These are phyloP conservation scores for Trypanosoma grayi DNA, from an alignment of 208 protist genomes.

Conservation along the genomic window DNA sequence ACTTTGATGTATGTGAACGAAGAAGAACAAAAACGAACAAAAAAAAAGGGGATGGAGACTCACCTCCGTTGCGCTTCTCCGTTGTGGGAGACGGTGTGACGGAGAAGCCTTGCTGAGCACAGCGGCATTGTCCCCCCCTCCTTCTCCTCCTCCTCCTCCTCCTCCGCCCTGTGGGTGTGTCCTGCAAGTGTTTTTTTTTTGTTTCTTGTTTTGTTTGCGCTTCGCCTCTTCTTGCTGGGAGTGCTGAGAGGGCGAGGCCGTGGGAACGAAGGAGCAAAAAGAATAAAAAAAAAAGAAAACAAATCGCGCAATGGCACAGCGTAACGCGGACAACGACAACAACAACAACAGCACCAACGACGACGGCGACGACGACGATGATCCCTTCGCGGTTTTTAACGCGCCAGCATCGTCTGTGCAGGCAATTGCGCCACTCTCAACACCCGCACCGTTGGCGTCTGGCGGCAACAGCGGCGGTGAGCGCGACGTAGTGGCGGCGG, in stretches of 20 bases:
- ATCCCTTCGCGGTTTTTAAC: constrained; percentile 52
- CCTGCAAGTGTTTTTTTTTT: background rate
- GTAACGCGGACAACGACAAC: background rate
- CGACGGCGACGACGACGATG: constrained; percentile 40
- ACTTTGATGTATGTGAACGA: background rate
- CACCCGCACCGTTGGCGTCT: background rate
- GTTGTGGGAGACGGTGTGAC: no score
- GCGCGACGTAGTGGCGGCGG: no score
- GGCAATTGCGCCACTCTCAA: constrained; percentile 15
- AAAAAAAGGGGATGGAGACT: background rate
- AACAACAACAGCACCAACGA: background rate
- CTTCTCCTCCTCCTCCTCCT: no score
- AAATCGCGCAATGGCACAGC: background rate
- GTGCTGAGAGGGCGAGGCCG: no score
- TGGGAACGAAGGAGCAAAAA: background rate
- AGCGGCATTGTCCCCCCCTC: no score
- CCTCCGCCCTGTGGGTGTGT: no score
- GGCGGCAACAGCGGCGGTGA: background rate
- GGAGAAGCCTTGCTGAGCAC: no score
- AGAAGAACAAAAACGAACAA: background rate
- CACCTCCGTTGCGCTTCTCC: background rate
- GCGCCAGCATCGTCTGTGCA: background rate
- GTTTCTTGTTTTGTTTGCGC: constrained; percentile 1
- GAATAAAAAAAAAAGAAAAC: background rate
- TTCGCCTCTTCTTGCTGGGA: constrained; percentile 5